These are phyloP conservation scores for Microbotryum intermedium DNA, from an alignment of 1,284 basidiomycete species.

Conservation along the genomic window DNA sequence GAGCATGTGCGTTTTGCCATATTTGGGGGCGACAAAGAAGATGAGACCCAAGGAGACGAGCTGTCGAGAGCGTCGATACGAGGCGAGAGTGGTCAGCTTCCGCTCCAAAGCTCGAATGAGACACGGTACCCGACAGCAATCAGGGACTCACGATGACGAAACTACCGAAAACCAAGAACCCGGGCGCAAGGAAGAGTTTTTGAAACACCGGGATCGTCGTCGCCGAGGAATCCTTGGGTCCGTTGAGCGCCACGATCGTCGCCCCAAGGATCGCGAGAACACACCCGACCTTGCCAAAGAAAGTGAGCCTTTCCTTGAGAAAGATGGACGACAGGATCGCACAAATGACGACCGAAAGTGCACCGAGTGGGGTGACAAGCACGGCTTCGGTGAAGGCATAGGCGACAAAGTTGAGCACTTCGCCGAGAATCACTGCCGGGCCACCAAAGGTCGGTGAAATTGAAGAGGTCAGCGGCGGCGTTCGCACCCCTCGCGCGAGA, in stretches of 20 bases:
- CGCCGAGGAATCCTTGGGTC: constrained; percentile 69
- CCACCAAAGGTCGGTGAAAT: neutral
- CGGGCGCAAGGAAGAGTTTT: constrained; percentile 71
- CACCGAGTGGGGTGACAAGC: constrained; percentile 86
- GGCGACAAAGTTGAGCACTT: constrained; percentile 70
- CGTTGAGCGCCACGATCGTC: constrained; percentile 67
- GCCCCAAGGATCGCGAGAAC: constrained; percentile 79
- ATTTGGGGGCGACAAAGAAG: constrained; percentile 73
- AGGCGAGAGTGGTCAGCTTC: no score
- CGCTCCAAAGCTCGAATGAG: constrained; percentile 14
- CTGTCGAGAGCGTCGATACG: no score
- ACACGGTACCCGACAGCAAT: constrained; percentile 14
- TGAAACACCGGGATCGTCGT: constrained; percentile 73
- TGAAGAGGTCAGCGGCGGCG: neutral
- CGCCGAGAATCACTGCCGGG: constrained; percentile 41
- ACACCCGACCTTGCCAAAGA: constrained; percentile 74
- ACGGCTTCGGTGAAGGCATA: constrained; percentile 86
- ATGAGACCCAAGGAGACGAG: neutral
- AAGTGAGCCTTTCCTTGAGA: constrained; percentile 81
- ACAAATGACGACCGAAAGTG: constrained; percentile 89
- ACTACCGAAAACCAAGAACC: constrained; percentile 71
- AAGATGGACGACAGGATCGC: constrained; percentile 89
- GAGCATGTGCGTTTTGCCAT: constrained; percentile 88
- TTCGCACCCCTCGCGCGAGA: neutral
- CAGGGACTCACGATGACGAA: constrained; percentile 47